phyloP scores from a whole-genome alignment of 2,329 filamentous ascomycete genomes.

The Bretziella fagacearum region DNA sequence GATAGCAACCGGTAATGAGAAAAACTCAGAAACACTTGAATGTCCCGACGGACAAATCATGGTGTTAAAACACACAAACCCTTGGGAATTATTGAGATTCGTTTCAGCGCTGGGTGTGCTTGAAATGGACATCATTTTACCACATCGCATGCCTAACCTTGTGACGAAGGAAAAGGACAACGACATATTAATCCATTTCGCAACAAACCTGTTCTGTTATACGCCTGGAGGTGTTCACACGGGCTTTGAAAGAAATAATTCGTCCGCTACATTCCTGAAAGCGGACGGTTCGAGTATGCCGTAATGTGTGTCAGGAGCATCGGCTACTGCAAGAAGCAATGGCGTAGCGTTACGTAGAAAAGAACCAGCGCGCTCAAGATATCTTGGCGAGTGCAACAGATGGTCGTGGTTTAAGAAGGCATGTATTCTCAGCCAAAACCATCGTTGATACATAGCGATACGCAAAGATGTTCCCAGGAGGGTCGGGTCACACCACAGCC shows the following conservation, averaged over 20 bases:
- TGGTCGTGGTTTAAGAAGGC: slow-evolving; percentile 3
- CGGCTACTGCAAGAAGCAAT: slow-evolving; percentile 9
- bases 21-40: slow-evolving; percentile 11
- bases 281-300: neutral
- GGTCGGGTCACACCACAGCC: slow-evolving; percentile 44
- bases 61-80: slow-evolving; percentile 10
- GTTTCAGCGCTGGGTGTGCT: slow-evolving; percentile 10
- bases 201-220: slow-evolving; percentile 14
- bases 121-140: slow-evolving; percentile 4
- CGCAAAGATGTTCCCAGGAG: slow-evolving; percentile 10
- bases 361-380: slow-evolving; percentile 13
- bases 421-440: slow-evolving; percentile 6
- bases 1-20: slow-evolving; percentile 10
- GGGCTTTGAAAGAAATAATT: neutral
- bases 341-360: slow-evolving; percentile 13
- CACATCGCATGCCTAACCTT: slow-evolving; percentile 5
- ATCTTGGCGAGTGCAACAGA: slow-evolving; percentile 5
- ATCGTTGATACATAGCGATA: neutral
- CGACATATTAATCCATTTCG: slow-evolving; percentile 11
- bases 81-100: slow-evolving; percentile 12
- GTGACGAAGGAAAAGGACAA: slow-evolving; percentile 5
- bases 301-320: slow-evolving; percentile 8
- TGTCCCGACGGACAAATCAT: neutral
- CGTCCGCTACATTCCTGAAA: slow-evolving; percentile 1
- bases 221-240: slow-evolving; percentile 8